Base-by-base conservation (phyloP, 345 rosid genomes). In the Mallotus nudiflorus region DNA sequence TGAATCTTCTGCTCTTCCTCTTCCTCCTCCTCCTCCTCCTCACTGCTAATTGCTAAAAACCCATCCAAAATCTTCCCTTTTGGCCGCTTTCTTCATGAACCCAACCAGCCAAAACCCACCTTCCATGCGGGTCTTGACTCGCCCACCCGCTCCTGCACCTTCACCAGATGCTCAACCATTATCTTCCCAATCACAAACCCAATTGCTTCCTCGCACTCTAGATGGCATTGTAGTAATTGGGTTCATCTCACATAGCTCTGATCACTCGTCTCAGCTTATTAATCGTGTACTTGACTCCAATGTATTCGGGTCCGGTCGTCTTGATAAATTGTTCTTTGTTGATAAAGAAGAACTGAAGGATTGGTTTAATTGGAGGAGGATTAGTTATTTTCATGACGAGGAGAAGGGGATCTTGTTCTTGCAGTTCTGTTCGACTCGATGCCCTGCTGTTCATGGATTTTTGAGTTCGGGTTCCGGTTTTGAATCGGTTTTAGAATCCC, bases 171-270 rank as follows among this genome's bases (percentile, higher is more conserved):
- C 80, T 19, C 62, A 70, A 4, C 77, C 70, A 9, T 67, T 12
- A 9, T 12, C 55, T 29, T 28, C 72, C 45, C 77, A 52, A 20
- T 29, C 68, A 0, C 80, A 68, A 25, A 9, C 54, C 37, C 77
- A 67, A 39, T 39, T 62, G 3, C 75, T 62, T 22, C 71, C 81
- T 64, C 85, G 80, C 65, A 71, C 76, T 53, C 67, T 56, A 3
- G 76, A 81, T 40, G 91, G 95, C 65, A 81, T 88, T 16, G 87
- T 86, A 16, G 96, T 91, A 27, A 89, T 91, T 15, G 97, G 97
- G 12, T 86, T 89, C 71, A 31, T 91, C 62, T 80, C 90, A 29
- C 85, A 84, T 20, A 80, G 74, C 67, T 82, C 93, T 45, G 85
- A 83, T 45, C 73, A 73, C 70, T 85, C 89, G 5, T 51, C 86